Conservation (phyloP, 2,329 filamentous ascomycete genomes). For the Thermothelomyces thermophilus region DNA sequence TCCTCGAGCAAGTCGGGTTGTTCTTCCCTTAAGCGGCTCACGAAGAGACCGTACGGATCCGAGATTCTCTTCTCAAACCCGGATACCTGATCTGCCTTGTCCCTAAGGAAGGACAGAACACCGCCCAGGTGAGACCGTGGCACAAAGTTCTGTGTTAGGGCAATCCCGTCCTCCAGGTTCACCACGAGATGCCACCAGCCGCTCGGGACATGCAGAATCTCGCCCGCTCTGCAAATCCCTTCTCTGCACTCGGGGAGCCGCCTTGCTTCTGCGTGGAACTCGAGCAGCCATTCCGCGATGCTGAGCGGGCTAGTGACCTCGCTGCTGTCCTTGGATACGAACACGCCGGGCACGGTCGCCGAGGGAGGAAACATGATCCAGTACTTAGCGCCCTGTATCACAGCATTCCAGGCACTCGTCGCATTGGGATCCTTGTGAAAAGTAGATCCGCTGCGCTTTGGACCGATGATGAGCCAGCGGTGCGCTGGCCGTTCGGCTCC, state of each 20-base stretch:
- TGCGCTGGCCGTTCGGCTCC: slow-evolving; percentile 74
- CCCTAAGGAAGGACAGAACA: slow-evolving; percentile 71
- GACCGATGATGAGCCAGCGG: slow-evolving; percentile 88
- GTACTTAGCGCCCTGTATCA: slow-evolving; percentile 84
- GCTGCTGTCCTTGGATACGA: slow-evolving; percentile 79
- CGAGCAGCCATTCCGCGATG: slow-evolving; percentile 93
- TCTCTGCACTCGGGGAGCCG: slow-evolving; percentile 70
- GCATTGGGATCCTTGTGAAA: slow-evolving; percentile 82
- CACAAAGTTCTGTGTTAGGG: slow-evolving; percentile 93
- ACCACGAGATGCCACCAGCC: slow-evolving; percentile 98
- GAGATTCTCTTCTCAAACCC: slow-evolving; percentile 69
- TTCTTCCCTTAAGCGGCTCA: slow-evolving; percentile 55
- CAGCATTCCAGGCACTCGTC: slow-evolving; percentile 87
- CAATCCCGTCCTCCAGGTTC: slow-evolving; percentile 77
- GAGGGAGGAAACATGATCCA: slow-evolving; percentile 96
- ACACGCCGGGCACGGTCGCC: slow-evolving; percentile 77
- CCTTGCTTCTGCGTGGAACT: slow-evolving; percentile 80
- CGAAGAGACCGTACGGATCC: slow-evolving; percentile 70
- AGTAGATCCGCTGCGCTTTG: slow-evolving; percentile 79
- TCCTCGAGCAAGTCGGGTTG: slow-evolving; percentile 63
- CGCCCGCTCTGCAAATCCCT: slow-evolving; percentile 75
- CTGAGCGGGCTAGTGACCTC: slow-evolving; percentile 91
- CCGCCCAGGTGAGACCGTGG: slow-evolving; percentile 66
- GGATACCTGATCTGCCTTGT: slow-evolving; percentile 79
- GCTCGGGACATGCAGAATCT: slow-evolving; percentile 85